These are phyloP conservation scores for Cercospora sojina DNA, from an alignment of 2,329 filamentous ascomycete genomes.

Conservation along the genomic window DNA sequence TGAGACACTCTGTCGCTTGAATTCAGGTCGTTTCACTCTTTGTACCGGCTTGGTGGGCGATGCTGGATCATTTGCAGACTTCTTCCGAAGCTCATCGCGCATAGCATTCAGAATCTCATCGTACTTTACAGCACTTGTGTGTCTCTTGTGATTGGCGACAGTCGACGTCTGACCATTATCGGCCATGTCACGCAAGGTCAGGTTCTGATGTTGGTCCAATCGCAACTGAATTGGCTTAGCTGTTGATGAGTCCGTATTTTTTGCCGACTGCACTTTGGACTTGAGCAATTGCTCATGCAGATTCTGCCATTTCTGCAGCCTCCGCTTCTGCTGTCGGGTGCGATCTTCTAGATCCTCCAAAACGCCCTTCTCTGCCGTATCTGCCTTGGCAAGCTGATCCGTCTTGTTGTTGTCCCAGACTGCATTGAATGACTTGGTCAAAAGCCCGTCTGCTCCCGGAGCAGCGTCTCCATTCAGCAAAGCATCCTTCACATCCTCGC, in stretches of 20 bases:
- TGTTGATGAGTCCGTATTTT: conserved; percentile 10
- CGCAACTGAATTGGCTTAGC: conserved; percentile 19
- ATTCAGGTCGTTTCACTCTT: conserved; percentile 15
- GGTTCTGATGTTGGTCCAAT: conserved; percentile 35
- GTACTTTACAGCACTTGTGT: conserved; percentile 30
- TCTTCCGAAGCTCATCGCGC: conserved; percentile 37
- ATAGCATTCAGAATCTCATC: conserved; percentile 38
- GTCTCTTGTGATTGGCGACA: conserved; percentile 17
- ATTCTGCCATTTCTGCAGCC: conserved; percentile 71
- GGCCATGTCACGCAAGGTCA: conserved; percentile 31
- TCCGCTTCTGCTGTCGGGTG: conserved; percentile 64
- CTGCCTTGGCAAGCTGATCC: conserved; percentile 44
- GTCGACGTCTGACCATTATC: conserved; percentile 16
- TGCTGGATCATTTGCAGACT: conserved; percentile 20
- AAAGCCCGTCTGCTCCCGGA: conserved; percentile 59
- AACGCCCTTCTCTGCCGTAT: conserved; percentile 54
- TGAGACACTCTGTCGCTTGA: conserved; percentile 20
- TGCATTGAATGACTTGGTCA: conserved; percentile 63
- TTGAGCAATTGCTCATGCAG: conserved; percentile 52
- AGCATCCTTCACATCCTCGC: conserved; percentile 69
- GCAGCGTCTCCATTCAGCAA: conserved; percentile 66
- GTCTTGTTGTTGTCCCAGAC: conserved; percentile 66
- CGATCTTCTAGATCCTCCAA: conserved; percentile 70
- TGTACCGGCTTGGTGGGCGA: conserved; percentile 18
- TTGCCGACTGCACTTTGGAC: conserved; percentile 17